These are phyloP conservation scores for Cytospora piceicola DNA, from an alignment of 2,329 filamentous ascomycete species.

Conservation along the genomic window DNA sequence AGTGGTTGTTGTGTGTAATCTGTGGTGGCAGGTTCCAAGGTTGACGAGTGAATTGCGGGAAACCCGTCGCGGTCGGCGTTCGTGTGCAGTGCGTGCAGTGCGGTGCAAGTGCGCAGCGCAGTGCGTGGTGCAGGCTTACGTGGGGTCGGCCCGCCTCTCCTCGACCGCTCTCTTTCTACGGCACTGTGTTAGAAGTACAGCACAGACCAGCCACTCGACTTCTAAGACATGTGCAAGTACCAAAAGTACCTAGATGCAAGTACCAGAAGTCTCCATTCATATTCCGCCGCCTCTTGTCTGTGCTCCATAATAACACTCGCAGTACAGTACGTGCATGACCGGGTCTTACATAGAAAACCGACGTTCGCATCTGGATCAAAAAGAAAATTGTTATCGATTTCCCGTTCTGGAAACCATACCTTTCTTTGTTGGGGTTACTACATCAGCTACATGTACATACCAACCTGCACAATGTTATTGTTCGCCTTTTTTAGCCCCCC, in stretches of 20 bases:
- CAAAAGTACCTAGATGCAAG: not conserved
- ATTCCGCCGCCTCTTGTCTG: too few relatives aligned
- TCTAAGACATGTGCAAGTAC: not conserved
- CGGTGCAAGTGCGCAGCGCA: not conserved
- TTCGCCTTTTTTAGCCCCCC: not conserved
- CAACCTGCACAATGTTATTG: conserved; percentile 2
- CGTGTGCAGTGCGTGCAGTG: not conserved
- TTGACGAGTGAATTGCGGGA: conserved; percentile 2
- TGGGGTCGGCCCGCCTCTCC: not conserved
- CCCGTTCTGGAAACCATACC: not conserved
- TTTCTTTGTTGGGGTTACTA: not conserved
- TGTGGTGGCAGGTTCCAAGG: too few relatives aligned
- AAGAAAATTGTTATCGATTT: not conserved
- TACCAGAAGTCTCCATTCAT: too few relatives aligned
- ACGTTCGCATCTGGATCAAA: not conserved
- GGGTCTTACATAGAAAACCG: not conserved
- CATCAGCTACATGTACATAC: too few relatives aligned
- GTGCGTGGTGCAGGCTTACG: not conserved
- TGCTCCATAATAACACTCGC: too few relatives aligned
- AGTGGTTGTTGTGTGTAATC: not conserved
- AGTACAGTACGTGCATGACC: not conserved
- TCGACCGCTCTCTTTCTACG: not conserved
- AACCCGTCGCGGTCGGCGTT: not conserved
- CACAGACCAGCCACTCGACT: conserved; percentile 4
- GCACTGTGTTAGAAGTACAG: too few relatives aligned